phyloP scores from a whole-genome alignment of 2,329 filamentous ascomycete species.

The Trichoderma atrobrunneum region DNA sequence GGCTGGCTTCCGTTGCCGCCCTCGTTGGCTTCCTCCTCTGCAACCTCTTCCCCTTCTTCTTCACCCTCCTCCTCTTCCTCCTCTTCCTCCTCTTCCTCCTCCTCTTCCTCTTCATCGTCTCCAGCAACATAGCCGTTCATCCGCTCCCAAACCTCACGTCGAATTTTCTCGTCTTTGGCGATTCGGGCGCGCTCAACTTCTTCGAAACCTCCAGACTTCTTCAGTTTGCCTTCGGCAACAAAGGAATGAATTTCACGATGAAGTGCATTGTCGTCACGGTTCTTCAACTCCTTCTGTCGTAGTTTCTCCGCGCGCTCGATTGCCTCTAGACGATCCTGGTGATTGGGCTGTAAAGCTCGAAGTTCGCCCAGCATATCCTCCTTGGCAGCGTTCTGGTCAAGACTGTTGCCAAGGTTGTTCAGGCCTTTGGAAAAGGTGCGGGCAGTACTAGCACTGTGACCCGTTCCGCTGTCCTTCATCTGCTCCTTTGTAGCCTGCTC shows the following conservation, averaged over 20 bases:
- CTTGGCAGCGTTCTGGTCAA: slow-evolving; percentile 78
- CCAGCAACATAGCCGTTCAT: slow-evolving; percentile 56
- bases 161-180: slow-evolving; percentile 80
- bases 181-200: slow-evolving; percentile 84
- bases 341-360: slow-evolving; percentile 87
- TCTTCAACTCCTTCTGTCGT: slow-evolving; percentile 82
- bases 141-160: slow-evolving; percentile 73
- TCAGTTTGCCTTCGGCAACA: slow-evolving; percentile 85
- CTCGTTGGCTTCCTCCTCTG: slow-evolving; percentile 22
- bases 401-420: slow-evolving; percentile 49
- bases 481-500: slow-evolving; percentile 99
- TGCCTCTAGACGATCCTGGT: slow-evolving; percentile 87
- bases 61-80: slow-evolving; percentile 24
- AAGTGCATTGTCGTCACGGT: slow-evolving; percentile 69
- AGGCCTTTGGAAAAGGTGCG: slow-evolving; percentile 56
- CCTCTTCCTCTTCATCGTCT: slow-evolving; percentile 41
- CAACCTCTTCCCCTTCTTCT: slow-evolving; percentile 23
- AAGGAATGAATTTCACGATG: slow-evolving; percentile 82
- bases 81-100: slow-evolving; percentile 26
- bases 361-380: slow-evolving; percentile 92
- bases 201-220: slow-evolving; percentile 93
- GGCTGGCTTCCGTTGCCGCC: slow-evolving; percentile 16
- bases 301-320: slow-evolving; percentile 96
- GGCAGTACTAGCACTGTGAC: slow-evolving; percentile 49
- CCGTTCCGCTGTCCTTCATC: slow-evolving; percentile 68